Percentiles rank a stretch among this genome's conserved stretches.
Evolutionary conservation across 306 rosid species (phyloP).

Genomic region (Castanea sativa): DNA sequence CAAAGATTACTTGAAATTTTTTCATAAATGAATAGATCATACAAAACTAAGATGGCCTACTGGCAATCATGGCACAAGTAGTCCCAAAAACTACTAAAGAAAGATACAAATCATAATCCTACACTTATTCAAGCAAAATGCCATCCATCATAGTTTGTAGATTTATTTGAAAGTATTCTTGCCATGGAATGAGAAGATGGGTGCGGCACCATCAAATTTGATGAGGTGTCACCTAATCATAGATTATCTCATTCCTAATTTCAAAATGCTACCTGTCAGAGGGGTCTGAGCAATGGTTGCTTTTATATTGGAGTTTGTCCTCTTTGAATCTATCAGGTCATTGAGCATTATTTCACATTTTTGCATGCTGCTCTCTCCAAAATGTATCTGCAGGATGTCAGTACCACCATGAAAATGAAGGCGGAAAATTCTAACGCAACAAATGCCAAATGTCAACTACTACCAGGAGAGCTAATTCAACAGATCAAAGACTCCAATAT

Average conservation of each 20-base stretch:
- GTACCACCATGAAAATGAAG: constrained; percentile 21
- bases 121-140: background rate
- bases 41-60: background rate
- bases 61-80: background rate
- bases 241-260: background rate
- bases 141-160: background rate
- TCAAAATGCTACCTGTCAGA: constrained; percentile 43
- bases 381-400: constrained; percentile 68
- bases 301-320: constrained; percentile 73
- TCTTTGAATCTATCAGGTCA: constrained; percentile 88
- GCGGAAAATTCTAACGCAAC: background rate
- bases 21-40: background rate
- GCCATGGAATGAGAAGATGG: background rate
- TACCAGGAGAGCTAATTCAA: constrained; percentile 14
- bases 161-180: background rate
- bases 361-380: constrained; percentile 97
- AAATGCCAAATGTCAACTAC: constrained; percentile 9
- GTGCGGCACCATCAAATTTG: background rate
- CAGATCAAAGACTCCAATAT: background rate
- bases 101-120: background rate
- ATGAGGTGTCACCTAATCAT: background rate
- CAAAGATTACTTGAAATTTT: constrained; percentile 14
- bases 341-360: constrained; percentile 97
- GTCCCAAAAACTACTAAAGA: background rate
- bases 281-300: constrained; percentile 70